Base-by-base conservation (phyloP, 306 rosid species). In the Rosa rugosa region DNA sequence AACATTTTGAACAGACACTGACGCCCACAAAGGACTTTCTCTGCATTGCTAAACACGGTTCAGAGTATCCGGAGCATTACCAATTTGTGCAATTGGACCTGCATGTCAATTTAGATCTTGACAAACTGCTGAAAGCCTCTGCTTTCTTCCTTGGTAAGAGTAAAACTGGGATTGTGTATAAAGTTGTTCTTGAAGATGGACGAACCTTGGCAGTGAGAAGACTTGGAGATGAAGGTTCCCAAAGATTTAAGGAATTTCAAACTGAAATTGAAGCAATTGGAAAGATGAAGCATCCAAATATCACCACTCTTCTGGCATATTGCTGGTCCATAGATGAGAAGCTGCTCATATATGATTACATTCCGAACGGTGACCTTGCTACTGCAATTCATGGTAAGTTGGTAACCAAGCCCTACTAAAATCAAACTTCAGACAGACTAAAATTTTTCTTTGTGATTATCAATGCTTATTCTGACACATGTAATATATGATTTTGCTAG, bases 251-350 rank as follows among this genome's bases (percentile, higher is more conserved):
- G 81, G 98, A 92, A 77, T 94, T 94, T 69, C 98, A 94, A 80
- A 88, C 94, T 8, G 94, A 92, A 89, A 96, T 94, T 8, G 98
- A 94, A 86, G 97, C 97, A 67, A 88, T 94, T 74, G 98, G 98
- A 75, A 92, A 87, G 89, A 79, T 92, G 69, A 90, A 91, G 80
- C 97, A 94, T 87, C 97, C 91, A 41, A 94, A 94, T 73, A 71
- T 94, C 71, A 94, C 86, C 69, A 85, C 92, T 23, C 88, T 94
- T 18, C 77, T 90, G 84, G 98, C 98, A 56, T 94, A 92, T 80
- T 94, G 90, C 74, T 94, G 98, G 97, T 94, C 98, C 81, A 93
- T 89, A 59, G 98, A 94, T 82, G 98, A 94, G 88, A 94, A 94
- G 83, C 93, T 94, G 81, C 97, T 94, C 85, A 87, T 94, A 66